Evolutionary conservation across 108 stramenopile genomes (phyloP).

Genomic region (Cyclotella baltica): DNA sequence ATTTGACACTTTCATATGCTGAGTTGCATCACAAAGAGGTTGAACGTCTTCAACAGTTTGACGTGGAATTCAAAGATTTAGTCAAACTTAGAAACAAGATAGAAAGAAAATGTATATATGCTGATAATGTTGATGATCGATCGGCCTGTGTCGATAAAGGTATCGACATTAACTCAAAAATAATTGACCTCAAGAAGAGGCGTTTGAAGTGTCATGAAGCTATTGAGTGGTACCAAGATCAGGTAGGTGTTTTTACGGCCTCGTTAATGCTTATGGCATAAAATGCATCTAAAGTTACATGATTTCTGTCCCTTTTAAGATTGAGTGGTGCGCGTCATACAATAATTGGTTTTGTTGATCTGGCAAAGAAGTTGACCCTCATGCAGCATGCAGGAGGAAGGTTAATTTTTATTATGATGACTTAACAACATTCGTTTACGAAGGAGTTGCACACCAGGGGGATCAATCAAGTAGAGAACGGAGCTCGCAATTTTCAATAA

Average conservation of each 20-base stretch:
- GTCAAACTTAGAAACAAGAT: slow-evolving; percentile 43
- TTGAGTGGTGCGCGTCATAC: slow-evolving; percentile 49
- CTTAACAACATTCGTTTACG: too few relatives aligned
- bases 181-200: slow-evolving; percentile 26
- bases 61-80: slow-evolving; percentile 41
- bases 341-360: slow-evolving; percentile 53
- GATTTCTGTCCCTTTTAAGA: slow-evolving; percentile 11
- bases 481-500: too few relatives aligned
- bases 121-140: slow-evolving; percentile 33
- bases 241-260: not conserved
- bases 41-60: slow-evolving; percentile 33
- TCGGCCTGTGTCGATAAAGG: slow-evolving; percentile 45
- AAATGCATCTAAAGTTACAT: too few relatives aligned
- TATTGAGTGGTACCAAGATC: slow-evolving; percentile 35
- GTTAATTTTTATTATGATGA: too few relatives aligned
- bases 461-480: too few relatives aligned
- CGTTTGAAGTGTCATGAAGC: slow-evolving; percentile 22
- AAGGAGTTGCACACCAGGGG: too few relatives aligned
- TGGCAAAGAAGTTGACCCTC: not conserved
- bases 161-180: slow-evolving; percentile 35
- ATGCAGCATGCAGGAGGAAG: not conserved
- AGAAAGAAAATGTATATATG: slow-evolving; percentile 37
- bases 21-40: slow-evolving; percentile 27
- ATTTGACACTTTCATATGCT: slow-evolving; percentile 31
- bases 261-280: too few relatives aligned